Conservation (phyloP, 345 rosid genomes). For the Euclidium syriacum region DNA sequence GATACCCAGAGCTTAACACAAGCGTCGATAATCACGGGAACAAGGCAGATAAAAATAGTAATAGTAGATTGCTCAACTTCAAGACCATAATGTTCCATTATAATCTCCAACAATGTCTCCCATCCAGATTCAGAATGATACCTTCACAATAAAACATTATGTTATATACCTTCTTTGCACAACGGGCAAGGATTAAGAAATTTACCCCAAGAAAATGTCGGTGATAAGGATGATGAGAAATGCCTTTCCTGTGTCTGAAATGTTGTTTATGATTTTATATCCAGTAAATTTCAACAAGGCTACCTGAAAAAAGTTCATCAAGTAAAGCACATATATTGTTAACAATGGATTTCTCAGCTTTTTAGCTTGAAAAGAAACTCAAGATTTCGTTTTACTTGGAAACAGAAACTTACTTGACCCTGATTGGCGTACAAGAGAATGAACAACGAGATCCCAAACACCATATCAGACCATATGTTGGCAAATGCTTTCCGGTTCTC, state of each 20-base stretch:
- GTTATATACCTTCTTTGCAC: not conserved
- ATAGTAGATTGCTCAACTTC: conserved; percentile 62
- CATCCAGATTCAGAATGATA: conserved; percentile 97
- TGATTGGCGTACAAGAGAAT: conserved; percentile 76
- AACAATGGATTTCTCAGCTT: not conserved
- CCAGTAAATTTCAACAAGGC: conserved; percentile 95
- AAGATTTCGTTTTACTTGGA: not conserved
- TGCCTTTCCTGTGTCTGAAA: conserved; percentile 89
- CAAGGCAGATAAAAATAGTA: conserved; percentile 57
- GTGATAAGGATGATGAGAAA: conserved; percentile 72
- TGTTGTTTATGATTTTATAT: conserved; percentile 68
- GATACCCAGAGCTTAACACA: conserved; percentile 93
- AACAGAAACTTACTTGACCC: conserved; percentile 54
- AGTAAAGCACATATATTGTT: not conserved
- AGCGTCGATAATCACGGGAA: conserved; percentile 76
- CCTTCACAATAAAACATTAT: conserved; percentile 32
- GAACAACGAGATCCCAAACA: conserved; percentile 80
- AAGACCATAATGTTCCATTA: conserved; percentile 83
- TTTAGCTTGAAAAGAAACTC: not conserved
- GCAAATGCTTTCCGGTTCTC: conserved; percentile 91
- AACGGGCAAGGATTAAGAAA: conserved; percentile 1
- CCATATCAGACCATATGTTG: conserved; percentile 92
- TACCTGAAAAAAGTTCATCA: conserved; percentile 47
- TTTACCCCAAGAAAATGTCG: conserved; percentile 86
- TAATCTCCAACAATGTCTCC: conserved; percentile 67